These are phyloP conservation scores for Epichloe sp. DNA, from an alignment of 2,329 filamentous ascomycete species.

Conservation along the genomic window DNA sequence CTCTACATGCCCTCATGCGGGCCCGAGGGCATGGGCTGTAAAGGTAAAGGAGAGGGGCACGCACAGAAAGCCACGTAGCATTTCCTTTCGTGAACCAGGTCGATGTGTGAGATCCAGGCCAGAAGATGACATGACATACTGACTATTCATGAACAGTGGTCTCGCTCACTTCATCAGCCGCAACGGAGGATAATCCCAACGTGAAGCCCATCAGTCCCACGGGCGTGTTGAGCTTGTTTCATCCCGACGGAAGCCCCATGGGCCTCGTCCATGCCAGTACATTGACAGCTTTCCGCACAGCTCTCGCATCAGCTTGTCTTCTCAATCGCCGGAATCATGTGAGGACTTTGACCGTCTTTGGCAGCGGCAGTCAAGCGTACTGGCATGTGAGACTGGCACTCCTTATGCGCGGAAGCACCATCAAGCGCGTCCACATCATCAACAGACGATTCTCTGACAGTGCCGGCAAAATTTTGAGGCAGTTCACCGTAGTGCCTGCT, in stretches of 20 bases:
- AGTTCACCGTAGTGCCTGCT: slow-evolving; percentile 30
- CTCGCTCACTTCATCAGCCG: slow-evolving; percentile 38
- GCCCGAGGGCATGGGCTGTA: slow-evolving; percentile 51
- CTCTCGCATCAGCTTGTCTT: slow-evolving; percentile 56
- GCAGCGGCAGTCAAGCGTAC: slow-evolving; percentile 79
- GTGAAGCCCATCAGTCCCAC: slow-evolving; percentile 34
- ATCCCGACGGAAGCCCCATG: slow-evolving; percentile 44
- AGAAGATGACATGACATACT: neutral
- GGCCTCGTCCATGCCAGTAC: slow-evolving; percentile 62
- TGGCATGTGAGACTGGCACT: slow-evolving; percentile 86
- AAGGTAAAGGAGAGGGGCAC: slow-evolving; percentile 30
- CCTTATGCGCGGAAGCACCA: slow-evolving; percentile 54
- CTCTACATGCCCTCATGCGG: slow-evolving; percentile 64
- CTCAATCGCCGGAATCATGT: slow-evolving; percentile 54
- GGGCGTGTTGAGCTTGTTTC: slow-evolving; percentile 58
- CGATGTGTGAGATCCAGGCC: no score
- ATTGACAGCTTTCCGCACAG: slow-evolving; percentile 70
- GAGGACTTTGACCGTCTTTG: slow-evolving; percentile 71
- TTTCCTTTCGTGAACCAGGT: neutral
- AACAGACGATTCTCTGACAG: slow-evolving; percentile 56
- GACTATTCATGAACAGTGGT: slow-evolving; percentile 34
- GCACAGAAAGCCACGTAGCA: neutral
- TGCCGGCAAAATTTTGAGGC: slow-evolving; percentile 36
- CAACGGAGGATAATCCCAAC: slow-evolving; percentile 13
- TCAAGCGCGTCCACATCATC: slow-evolving; percentile 71